Conservation (phyloP, 306 rosid species). For the Cyamopsis tetragonoloba region DNA sequence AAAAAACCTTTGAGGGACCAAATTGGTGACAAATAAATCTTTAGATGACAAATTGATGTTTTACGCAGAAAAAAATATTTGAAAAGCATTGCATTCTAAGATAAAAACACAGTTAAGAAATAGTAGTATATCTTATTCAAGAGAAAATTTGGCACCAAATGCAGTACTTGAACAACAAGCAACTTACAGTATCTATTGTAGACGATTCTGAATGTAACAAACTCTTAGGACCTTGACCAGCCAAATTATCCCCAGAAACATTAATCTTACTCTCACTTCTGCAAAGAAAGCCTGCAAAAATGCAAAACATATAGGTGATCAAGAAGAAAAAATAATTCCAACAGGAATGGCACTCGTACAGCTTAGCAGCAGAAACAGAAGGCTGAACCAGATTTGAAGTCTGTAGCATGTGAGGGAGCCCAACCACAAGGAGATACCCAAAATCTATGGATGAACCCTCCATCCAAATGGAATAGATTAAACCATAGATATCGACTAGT, state of each 20-base stretch:
- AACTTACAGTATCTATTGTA: conserved; percentile 44
- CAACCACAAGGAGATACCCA: conserved; percentile 31
- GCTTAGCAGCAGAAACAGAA: conserved; percentile 34
- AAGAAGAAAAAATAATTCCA: conserved; percentile 12
- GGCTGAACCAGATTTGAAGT: conserved; percentile 30
- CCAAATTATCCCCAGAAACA: conserved; percentile 43
- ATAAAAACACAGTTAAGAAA: not conserved
- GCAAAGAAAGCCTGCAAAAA: conserved; percentile 39
- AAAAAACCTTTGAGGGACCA: too few relatives aligned
- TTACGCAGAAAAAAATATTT: too few relatives aligned
- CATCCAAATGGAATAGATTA: conserved; percentile 20
- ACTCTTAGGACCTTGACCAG: conserved; percentile 37
- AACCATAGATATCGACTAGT: conserved; percentile 12
- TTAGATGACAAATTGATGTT: too few relatives aligned
- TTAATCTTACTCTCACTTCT: conserved; percentile 42
- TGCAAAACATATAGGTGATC: conserved; percentile 19
- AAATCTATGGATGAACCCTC: conserved; percentile 26
- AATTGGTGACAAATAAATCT: too few relatives aligned
- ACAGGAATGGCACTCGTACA: conserved; percentile 25
- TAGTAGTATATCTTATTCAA: too few relatives aligned
- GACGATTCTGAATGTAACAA: conserved; percentile 36
- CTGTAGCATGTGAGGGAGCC: conserved; percentile 29
- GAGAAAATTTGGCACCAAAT: too few relatives aligned
- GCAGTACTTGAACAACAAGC: not conserved
- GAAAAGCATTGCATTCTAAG: not conserved